Conservation (phyloP, 805 yeast species). For the Torulaspora indica region DNA sequence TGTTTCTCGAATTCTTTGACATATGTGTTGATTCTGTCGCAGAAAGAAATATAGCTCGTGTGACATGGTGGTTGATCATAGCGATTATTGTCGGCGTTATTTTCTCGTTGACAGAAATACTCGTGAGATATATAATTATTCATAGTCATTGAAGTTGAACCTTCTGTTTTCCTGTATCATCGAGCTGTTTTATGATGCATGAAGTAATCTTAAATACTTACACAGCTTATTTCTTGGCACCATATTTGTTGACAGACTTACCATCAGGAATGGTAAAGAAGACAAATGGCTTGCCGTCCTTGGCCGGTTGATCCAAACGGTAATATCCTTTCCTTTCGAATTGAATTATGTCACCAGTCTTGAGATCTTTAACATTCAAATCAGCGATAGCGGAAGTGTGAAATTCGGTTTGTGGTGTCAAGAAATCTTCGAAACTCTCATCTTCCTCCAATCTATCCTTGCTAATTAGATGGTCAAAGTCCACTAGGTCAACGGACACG, state of each 20-base stretch:
- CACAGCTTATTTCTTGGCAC: slow-evolving; percentile 50
- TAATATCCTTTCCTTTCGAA: slow-evolving; percentile 96
- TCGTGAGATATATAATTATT: slow-evolving; percentile 52
- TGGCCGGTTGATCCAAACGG: slow-evolving; percentile 61
- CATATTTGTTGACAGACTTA: slow-evolving; percentile 70
- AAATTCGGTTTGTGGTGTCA: slow-evolving; percentile 85
- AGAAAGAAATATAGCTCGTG: slow-evolving; percentile 84
- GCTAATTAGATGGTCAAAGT: slow-evolving; percentile 90
- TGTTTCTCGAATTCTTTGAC: slow-evolving; percentile 88
- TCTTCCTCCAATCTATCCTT: slow-evolving; percentile 94
- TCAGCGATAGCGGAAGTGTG: slow-evolving; percentile 75
- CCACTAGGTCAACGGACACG: slow-evolving; percentile 72
- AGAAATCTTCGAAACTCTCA: slow-evolving; percentile 86
- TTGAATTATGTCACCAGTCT: slow-evolving; percentile 84
- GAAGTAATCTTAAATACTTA: background rate
- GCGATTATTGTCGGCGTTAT: slow-evolving; percentile 73
- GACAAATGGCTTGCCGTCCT: slow-evolving; percentile 59
- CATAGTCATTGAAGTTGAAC: slow-evolving; percentile 15
- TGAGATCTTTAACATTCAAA: slow-evolving; percentile 65
- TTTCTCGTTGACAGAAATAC: slow-evolving; percentile 71
- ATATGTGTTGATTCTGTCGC: slow-evolving; percentile 91
- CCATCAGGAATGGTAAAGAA: slow-evolving; percentile 97
- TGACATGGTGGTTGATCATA: slow-evolving; percentile 83
- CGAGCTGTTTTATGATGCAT: background rate
- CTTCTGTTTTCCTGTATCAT: background rate